phyloP scores from a whole-genome alignment of 805 yeast species.

The Nakazawaea wickerhamii region DNA sequence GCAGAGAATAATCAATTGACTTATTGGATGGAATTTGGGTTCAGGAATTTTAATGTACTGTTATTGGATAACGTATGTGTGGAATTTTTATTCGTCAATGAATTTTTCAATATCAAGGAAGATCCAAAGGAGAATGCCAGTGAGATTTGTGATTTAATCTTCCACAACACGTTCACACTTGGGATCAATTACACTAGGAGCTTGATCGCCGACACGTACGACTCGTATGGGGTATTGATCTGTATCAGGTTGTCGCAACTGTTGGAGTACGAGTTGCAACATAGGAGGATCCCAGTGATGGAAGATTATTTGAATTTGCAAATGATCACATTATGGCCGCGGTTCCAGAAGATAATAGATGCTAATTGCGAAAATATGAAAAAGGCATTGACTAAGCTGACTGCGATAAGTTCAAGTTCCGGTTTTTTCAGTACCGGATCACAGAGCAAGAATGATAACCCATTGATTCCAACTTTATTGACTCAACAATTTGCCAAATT shows the following conservation, averaged over 20 bases:
- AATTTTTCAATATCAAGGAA: conserved; percentile 54
- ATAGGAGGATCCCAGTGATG: conserved; percentile 61
- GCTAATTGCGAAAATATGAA: conserved; percentile 70
- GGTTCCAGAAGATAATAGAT: conserved; percentile 71
- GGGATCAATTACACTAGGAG: conserved; percentile 44
- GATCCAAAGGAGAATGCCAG: conserved; percentile 39
- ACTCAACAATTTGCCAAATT: conserved; percentile 79
- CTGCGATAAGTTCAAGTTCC: conserved; percentile 37
- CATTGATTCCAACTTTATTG: conserved; percentile 49
- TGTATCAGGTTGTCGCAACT: conserved; percentile 68
- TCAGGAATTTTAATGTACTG: conserved; percentile 67
- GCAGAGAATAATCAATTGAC: conserved; percentile 70
- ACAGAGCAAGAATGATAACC: conserved; percentile 22
- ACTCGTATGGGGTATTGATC: conserved; percentile 72
- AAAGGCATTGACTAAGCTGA: conserved; percentile 33
- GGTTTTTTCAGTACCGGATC: conserved; percentile 19
- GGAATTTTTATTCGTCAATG: conserved; percentile 68
- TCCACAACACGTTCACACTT: conserved; percentile 45
- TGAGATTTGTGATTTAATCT: conserved; percentile 42
- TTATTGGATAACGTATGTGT: conserved; percentile 70
- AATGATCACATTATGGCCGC: conserved; percentile 77
- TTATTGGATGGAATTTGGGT: conserved; percentile 70
- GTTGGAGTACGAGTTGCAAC: conserved; percentile 60
- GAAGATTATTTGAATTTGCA: conserved; percentile 67
- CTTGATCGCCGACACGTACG: conserved; percentile 43